Conservation (phyloP, 352 stramenopile species). For the Thraustochytrium striatum region DNA sequence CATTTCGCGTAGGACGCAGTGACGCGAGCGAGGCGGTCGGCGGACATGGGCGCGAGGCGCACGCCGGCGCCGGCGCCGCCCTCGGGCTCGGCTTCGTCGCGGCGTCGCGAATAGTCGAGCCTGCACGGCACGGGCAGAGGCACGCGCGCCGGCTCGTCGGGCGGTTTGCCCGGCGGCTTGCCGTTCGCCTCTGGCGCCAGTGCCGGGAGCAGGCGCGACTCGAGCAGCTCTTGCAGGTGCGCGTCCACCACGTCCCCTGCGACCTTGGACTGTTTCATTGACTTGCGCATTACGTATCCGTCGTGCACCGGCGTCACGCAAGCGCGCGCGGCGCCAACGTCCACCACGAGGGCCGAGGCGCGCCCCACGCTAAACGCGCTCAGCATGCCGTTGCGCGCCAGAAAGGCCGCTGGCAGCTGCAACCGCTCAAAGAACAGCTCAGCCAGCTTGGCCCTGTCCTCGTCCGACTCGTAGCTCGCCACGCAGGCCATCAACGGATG, state of each 20-base stretch:
- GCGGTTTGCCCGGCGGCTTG: not conserved
- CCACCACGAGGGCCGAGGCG: constrained; percentile 74
- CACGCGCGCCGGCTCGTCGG: not conserved
- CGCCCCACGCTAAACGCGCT: constrained; percentile 81
- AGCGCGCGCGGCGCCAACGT: constrained; percentile 75
- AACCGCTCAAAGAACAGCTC: constrained; percentile 86
- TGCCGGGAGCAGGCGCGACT: not conserved
- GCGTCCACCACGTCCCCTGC: constrained; percentile 55
- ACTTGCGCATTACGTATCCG: constrained; percentile 72
- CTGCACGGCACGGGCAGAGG: too few species aligned
- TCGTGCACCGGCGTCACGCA: constrained; percentile 82
- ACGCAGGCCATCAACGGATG: constrained; percentile 57
- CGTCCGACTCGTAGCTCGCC: constrained; percentile 63
- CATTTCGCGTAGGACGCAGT: constrained; percentile 22
- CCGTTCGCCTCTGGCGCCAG: not conserved
- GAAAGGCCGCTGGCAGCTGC: constrained; percentile 76
- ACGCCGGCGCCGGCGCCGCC: too few species aligned
- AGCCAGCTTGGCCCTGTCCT: constrained; percentile 70
- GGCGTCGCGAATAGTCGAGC: too few species aligned
- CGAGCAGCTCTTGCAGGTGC: constrained; percentile 50
- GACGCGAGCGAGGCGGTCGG: not conserved
- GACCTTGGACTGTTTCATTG: constrained; percentile 48
- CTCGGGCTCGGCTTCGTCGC: too few species aligned
- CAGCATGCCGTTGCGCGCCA: constrained; percentile 78
- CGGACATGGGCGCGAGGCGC: not conserved